These are phyloP conservation scores for Gastrolobium villosum DNA, from an alignment of 306 rosid species.

Conservation along the genomic window DNA sequence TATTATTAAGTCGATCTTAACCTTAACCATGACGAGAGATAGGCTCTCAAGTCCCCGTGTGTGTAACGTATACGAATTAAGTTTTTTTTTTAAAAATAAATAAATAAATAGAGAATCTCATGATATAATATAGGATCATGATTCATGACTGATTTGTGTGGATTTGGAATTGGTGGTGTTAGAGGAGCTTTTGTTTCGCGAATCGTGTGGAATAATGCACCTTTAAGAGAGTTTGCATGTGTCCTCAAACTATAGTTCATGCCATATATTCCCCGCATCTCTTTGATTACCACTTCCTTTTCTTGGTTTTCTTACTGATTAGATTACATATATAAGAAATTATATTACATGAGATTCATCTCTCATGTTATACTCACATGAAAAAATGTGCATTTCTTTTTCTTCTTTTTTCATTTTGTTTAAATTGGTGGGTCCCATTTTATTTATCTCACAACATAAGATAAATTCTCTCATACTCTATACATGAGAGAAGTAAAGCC, in stretches of 20 bases:
- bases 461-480: too few species aligned
- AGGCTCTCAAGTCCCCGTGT: constrained; percentile 71
- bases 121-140: constrained; percentile 54
- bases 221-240: constrained; percentile 61
- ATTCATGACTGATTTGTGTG: constrained; percentile 50
- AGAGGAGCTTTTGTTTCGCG: constrained; percentile 44
- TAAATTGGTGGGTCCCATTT: too few species aligned
- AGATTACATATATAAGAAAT: not conserved
- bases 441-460: too few species aligned
- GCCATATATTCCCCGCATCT: constrained; percentile 65
- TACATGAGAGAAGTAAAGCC: too few species aligned
- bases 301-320: constrained; percentile 39
- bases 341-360: too few species aligned
- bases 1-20: not conserved
- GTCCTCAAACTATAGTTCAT: constrained; percentile 72
- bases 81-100: not conserved
- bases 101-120: constrained; percentile 55
- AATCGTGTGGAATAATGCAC: constrained; percentile 68
- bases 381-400: too few species aligned
- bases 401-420: too few species aligned
- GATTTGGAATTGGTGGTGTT: constrained; percentile 54
- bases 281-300: constrained; percentile 53
- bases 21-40: constrained; percentile 47
- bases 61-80: constrained; percentile 23
- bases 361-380: too few species aligned